A percentile compares a stretch with the other conserved stretches of the same genome.
Conservation (phyloP, 306 rosid genomes). For the Prunus salicina region DNA sequence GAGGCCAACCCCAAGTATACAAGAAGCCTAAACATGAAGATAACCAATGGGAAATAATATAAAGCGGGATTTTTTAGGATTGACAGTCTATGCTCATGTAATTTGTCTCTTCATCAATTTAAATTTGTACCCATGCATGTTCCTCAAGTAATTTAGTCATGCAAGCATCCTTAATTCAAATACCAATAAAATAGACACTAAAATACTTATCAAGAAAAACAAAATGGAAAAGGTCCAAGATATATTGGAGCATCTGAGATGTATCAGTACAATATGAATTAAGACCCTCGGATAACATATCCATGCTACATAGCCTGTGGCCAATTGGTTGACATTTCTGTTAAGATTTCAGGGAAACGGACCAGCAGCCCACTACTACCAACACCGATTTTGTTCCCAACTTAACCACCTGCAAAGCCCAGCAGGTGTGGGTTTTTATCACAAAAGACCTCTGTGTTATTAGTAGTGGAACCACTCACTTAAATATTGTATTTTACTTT, state of each 20-base stretch:
- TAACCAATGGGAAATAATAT: not conserved
- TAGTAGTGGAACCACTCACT: too few relatives aligned
- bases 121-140: not conserved
- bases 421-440: too few relatives aligned
- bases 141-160: not conserved
- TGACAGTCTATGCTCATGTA: not conserved
- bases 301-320: not conserved
- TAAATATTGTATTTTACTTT: too few relatives aligned
- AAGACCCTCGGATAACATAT: not conserved
- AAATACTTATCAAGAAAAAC: not conserved
- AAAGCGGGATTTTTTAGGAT: not conserved
- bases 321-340: not conserved
- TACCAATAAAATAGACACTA: not conserved
- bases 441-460: too few relatives aligned
- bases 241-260: not conserved
- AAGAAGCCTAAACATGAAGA: not conserved
- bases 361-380: too few relatives aligned
- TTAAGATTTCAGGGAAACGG: not conserved
- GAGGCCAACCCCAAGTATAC: not conserved
- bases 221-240: not conserved
- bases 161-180: not conserved
- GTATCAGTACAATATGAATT: not conserved
- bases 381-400: too few relatives aligned
- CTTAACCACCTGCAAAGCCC: too few relatives aligned
- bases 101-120: not conserved